A percentile compares a stretch with the other conserved stretches of the same genome.
Conservation (phyloP, 2,329 filamentous ascomycete genomes). For the Zopfia rhizophila region DNA sequence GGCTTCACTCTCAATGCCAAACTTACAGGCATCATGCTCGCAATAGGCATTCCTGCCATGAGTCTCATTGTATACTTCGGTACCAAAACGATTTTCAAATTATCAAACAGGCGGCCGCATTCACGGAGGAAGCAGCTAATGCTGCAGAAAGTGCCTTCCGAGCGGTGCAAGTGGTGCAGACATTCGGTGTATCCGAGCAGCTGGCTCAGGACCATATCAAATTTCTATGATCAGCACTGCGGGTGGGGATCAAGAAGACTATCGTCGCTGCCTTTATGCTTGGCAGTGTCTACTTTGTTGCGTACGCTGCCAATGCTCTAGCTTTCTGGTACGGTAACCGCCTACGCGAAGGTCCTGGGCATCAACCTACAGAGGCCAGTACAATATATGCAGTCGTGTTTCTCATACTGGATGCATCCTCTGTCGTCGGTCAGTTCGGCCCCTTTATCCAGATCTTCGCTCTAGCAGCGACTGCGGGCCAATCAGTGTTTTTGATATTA, state of each 20-base stretch:
- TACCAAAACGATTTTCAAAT: slow-evolving; percentile 54
- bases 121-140: slow-evolving; percentile 55
- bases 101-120: slow-evolving; percentile 51
- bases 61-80: slow-evolving; percentile 54
- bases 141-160: slow-evolving; percentile 59
- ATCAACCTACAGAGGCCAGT: slow-evolving; percentile 53
- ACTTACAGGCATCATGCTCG: slow-evolving; percentile 55
- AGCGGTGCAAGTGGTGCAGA: slow-evolving; percentile 60
- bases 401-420: slow-evolving; percentile 70
- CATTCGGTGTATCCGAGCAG: slow-evolving; percentile 56
- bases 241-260: slow-evolving; percentile 54
- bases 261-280: slow-evolving; percentile 54
- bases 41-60: slow-evolving; percentile 62
- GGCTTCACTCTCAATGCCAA: slow-evolving; percentile 57
- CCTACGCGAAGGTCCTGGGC: slow-evolving; percentile 35
- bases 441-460: slow-evolving; percentile 68
- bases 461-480: slow-evolving; percentile 63
- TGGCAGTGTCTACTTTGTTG: slow-evolving; percentile 57
- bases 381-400: slow-evolving; percentile 73
- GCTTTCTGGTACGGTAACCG: slow-evolving; percentile 58
- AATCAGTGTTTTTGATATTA: slow-evolving; percentile 57
- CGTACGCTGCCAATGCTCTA: slow-evolving; percentile 58
- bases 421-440: slow-evolving; percentile 71
- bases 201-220: slow-evolving; percentile 51
- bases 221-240: slow-evolving; percentile 46